Percentiles rank a stretch among this genome's conserved stretches.
Conservation (phyloP, 1,139 yeast species). For the Eremothecium coryli region DNA sequence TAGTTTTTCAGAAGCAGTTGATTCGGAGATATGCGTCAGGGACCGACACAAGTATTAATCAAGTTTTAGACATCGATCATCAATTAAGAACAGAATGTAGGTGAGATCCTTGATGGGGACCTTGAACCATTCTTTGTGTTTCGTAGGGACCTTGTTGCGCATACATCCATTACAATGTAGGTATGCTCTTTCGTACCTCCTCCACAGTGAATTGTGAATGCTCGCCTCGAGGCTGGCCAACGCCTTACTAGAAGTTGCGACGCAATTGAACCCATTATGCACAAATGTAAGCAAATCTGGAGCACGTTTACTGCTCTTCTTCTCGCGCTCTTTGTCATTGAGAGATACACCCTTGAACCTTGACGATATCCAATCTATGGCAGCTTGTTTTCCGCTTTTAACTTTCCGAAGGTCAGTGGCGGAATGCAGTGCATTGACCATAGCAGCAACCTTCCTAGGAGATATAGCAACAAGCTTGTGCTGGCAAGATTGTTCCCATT, state of each 20-base stretch:
- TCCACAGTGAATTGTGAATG: conserved; percentile 24
- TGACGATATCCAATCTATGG: neutral
- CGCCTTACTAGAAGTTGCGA: conserved; percentile 6
- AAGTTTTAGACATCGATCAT: conserved; percentile 18
- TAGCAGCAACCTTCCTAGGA: conserved; percentile 18
- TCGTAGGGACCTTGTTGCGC: conserved; percentile 14
- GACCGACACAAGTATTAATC: no score
- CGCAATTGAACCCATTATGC: conserved; percentile 13
- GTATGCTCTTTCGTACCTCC: conserved; percentile 24
- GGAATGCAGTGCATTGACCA: no score
- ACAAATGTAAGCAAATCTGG: conserved; percentile 1
- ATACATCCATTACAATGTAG: conserved; percentile 26
- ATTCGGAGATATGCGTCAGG: no score
- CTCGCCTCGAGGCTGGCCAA: conserved; percentile 19
- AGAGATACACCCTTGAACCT: neutral
- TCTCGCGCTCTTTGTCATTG: neutral
- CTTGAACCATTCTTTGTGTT: conserved; percentile 28
- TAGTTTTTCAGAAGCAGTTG: no score
- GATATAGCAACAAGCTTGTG: conserved; percentile 23
- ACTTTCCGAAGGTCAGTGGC: conserved; percentile 7
- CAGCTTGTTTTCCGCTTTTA: neutral
- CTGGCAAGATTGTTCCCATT: conserved; percentile 25
- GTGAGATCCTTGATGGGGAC: conserved; percentile 24
- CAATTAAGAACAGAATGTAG: conserved; percentile 16
- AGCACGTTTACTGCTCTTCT: neutral